These are phyloP conservation scores for Dimargaris verticillata DNA, from an alignment of 192 early-diverging fungal genomes.

Conservation along the genomic window DNA sequence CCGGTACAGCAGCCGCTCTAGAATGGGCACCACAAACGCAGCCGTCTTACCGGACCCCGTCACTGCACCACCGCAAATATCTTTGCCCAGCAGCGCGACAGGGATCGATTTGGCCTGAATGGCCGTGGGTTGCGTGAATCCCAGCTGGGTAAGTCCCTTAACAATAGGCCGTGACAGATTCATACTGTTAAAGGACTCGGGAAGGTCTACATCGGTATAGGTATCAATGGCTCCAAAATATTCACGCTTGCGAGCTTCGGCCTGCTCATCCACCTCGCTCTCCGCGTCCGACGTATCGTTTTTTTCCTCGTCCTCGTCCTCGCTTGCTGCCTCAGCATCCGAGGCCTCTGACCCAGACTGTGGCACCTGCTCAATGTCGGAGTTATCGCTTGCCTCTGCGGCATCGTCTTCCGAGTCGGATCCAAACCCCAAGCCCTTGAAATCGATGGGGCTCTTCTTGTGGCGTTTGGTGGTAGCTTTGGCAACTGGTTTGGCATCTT, in stretches of 20 bases:
- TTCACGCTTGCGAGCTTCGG: constrained; percentile 27
- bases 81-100: constrained; percentile 82
- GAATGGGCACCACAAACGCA: constrained; percentile 87
- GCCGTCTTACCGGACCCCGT: constrained; percentile 98
- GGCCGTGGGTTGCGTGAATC: constrained; percentile 81
- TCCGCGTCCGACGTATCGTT: not conserved
- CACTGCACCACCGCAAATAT: constrained; percentile 94
- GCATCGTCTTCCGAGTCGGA: too few species aligned
- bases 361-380: constrained; percentile 17
- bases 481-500: too few species aligned
- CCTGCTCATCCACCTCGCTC: constrained; percentile 25
- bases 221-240: constrained; percentile 27
- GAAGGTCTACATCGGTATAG: constrained; percentile 25
- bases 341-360: constrained; percentile 7
- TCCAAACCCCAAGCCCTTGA: too few species aligned
- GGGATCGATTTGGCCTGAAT: constrained; percentile 91
- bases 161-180: constrained; percentile 90
- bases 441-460: too few species aligned
- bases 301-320: not conserved
- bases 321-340: not conserved
- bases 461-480: too few species aligned
- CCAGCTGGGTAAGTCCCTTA: constrained; percentile 73
- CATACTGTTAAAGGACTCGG: constrained; percentile 80
- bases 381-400: not conserved
- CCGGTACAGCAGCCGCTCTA: constrained; percentile 86